A percentile compares a stretch with the other conserved stretches of the same genome.
Evolutionary conservation across 139 green algal species (phyloP).

Genomic region (Astrephomene gubernaculifera): DNA sequence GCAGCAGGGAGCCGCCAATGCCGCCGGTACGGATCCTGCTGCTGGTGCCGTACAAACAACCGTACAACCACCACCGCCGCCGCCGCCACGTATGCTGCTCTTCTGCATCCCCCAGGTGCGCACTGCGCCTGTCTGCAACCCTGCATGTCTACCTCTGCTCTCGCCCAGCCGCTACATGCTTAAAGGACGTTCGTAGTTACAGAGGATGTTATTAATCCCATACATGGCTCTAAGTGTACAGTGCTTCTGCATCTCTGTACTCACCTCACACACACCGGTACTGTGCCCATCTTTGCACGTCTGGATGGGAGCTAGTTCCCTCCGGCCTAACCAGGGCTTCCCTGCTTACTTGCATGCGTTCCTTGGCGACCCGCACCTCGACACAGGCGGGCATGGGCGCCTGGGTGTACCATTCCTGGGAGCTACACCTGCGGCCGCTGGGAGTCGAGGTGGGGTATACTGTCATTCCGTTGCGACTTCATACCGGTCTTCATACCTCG

Average conservation of each 20-base stretch:
- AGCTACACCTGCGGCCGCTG: background rate
- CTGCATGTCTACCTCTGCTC: no score
- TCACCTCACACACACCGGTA: no score
- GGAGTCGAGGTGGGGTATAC: background rate
- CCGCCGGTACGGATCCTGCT: no score
- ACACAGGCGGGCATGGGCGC: slow-evolving; percentile 65
- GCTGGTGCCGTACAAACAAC: no score
- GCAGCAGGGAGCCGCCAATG: no score
- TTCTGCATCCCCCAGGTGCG: slow-evolving; percentile 60
- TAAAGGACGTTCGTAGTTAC: background rate
- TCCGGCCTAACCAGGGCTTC: background rate
- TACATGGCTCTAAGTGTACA: no score
- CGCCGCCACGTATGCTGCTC: slow-evolving; percentile 29
- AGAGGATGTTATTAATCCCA: background rate
- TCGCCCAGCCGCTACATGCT: background rate
- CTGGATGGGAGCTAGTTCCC: background rate
- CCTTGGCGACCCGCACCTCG: background rate
- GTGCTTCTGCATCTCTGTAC: background rate
- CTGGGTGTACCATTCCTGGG: slow-evolving; percentile 61
- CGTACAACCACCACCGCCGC: background rate
- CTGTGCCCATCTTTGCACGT: no score
- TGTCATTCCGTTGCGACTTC: background rate
- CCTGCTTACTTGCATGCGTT: no score
- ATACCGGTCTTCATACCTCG: background rate
- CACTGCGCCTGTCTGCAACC: background rate